Evolutionary conservation across 2,329 filamentous ascomycete species (phyloP).

Genomic region (Trichoderma afroharzianum): DNA sequence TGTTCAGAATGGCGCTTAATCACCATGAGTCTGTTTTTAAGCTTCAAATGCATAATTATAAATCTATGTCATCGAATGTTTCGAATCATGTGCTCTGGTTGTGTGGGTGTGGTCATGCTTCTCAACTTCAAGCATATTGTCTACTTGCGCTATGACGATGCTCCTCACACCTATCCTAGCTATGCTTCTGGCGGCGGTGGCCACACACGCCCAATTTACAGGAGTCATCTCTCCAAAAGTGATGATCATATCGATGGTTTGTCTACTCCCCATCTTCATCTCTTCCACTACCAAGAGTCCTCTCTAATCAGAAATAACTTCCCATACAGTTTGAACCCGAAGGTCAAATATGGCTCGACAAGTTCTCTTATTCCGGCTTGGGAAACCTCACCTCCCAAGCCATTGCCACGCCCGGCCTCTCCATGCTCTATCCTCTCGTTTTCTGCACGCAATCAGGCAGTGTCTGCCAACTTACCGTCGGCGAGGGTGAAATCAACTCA

Average conservation of each 20-base stretch:
- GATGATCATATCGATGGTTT: slow-evolving; percentile 60
- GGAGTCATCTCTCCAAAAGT: slow-evolving; percentile 51
- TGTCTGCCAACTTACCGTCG: slow-evolving; percentile 67
- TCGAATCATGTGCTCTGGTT: not conserved
- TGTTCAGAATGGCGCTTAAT: not conserved
- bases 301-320: slow-evolving; percentile 7
- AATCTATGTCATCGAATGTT: not conserved
- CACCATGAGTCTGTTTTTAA: not conserved
- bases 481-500: slow-evolving; percentile 72
- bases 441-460: slow-evolving; percentile 59
- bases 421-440: slow-evolving; percentile 60
- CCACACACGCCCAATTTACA: not conserved
- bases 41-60: not conserved
- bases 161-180: not conserved
- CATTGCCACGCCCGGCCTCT: slow-evolving; percentile 59
- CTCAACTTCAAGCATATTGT: not conserved
- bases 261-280: slow-evolving; percentile 18
- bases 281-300: not conserved
- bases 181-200: not conserved
- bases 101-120: not conserved
- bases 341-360: slow-evolving; percentile 58
- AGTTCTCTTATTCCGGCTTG: slow-evolving; percentile 41
- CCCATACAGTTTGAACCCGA: slow-evolving; percentile 57
- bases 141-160: not conserved
- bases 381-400: slow-evolving; percentile 56